Evolutionary conservation across 2,329 filamentous ascomycete species (phyloP), one percentile per base, ranked within the genome.

Genomic region (Diaporthe ilicicola): DNA sequence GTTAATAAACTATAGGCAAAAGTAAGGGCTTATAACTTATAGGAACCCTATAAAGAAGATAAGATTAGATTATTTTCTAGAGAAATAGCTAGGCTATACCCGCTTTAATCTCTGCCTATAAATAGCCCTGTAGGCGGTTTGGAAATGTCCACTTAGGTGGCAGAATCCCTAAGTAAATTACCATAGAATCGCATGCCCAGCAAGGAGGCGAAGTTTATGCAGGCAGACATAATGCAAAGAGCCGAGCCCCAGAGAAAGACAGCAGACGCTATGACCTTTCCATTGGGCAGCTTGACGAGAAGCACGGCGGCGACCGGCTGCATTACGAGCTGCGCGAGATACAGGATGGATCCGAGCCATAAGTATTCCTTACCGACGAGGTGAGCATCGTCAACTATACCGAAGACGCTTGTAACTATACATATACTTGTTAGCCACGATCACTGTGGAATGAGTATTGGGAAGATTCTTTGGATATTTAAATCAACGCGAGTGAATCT

Each of bases 261-360:
- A 66, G 88, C 86, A 1, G 77, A 76, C 1, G 82, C 84, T 24
- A 87, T 75, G 48, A 90, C 84, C 74, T 89, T 89, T 19, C 87
- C 87, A 0, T 84, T 86, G 0, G 87, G 88, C 0, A 88, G 74
- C 74, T 87, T 86, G 34, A 88, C 86, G 0, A 89, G 81, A 5
- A 87, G 75, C 69, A 83, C 83, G 0, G 88, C 87, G 5, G 88
- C 83, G 0, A 88, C 79, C 1, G 87, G 86, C 74, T 90, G 88
- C 81, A 89, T 86, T 15, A 88, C 79, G 10, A 90, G 82, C 76
- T 90, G 87, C 0, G 88, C 88, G n/a, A 90, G 79, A 75, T 88
- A 91, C 17, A 91, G 80, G 65, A 91, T 86, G 1, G 87, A 90
- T 0, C 88, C 87, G 0, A 91, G 84, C 88, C 88, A 91, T 1